Evolutionary conservation across 2,329 filamentous ascomycete genomes (phyloP), one percentile per base, ranked within the genome.

Genomic region (Fusarium sp.): DNA sequence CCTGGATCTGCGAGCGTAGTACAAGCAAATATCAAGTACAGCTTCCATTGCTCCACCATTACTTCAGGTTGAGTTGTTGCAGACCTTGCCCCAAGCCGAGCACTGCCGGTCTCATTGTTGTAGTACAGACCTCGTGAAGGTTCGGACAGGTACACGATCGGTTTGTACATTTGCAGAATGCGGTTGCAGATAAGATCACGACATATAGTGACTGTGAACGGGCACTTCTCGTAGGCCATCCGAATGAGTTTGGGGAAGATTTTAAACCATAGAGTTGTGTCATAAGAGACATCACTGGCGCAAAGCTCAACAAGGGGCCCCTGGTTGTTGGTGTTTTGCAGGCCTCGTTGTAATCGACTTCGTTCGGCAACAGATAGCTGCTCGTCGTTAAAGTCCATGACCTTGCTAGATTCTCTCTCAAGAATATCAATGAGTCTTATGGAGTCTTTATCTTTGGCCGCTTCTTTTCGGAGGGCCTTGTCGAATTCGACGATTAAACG

Each of bases 11-110:
- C 94, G 60, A 99, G 85, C 0, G 96, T 98, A 12, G 95, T 97
- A 80, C 97, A 99, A 12, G 95, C 96, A 82, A 99, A 98, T 58
- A 98, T 94, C 27, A 99, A 86, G 78, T 98, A 98, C 4, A 98
- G 84, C 80, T 98, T 98, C 95, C 95, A 99, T 78, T 99, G 96
- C 80, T 98, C 97, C 62, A 99, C 90, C 61, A 98, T 86, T 24
- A 97, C 90, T 74, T 97, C 94, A 0, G 94, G 92, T 20, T 94
- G 92, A 1, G 91, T 91, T 5, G 89, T 91, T 62, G 87, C 90
- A 63, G 86, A 87, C 76, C 89, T 84, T 71, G 80, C 82, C 2
- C 82, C 79, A 24, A 83, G 78, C 24, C 86, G 83, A 29, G 83
- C 85, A 75, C 86, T 90, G 29, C 84, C 84, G 9, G 86, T 82